Base-by-base conservation (phyloP, 306 rosid species). In the Vigna mungo region DNA sequence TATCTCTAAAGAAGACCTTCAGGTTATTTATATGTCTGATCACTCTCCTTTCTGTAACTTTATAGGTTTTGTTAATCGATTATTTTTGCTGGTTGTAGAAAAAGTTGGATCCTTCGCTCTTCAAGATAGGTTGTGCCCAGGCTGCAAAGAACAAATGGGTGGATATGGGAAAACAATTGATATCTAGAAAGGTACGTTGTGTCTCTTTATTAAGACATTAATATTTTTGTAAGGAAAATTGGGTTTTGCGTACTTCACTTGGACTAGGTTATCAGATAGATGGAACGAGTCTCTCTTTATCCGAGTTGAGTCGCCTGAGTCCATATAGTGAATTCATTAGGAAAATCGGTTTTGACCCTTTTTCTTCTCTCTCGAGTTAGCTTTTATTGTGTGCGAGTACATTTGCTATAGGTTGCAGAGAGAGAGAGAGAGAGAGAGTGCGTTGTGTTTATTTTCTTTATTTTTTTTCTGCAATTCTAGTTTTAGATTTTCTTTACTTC, bases 141-240 rank as follows among this genome's bases (percentile, higher is more conserved):
- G 98, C 98, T 32, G 90, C 88, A 2, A 94, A 92, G 82, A 92
- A 90, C 61, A 90, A 86, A 79, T 94, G 97, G 98, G 92, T 94
- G 64, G 91, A 88, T 2, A 84, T 94, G 82, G 98, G 98, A n/a
- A 90, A 86, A 73, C 92, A 84, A 65, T 74, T 83, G 20, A 82
- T 92, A 13, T 80, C 92, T 73, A 82, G 90, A 72, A 94, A 86
- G 96, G 98, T 94, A 79, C 71, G 48, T 52, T 71, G 37, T 13
- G 13, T 71, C 52, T 7, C 43, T 17, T 71, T 36, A 53, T 23
- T 2, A 71, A 6, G 34, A 37, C 34, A 34, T 52, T 4, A 23
- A 39, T 56, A 4, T 58, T 41, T 34, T 9, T 43, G 52, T 41
- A 1, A 21, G 20, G 44, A 58, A 25, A 39, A 15, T 56, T 23